These are phyloP conservation scores for Epichloe gansuensis DNA, from an alignment of 2,329 filamentous ascomycete species.

Conservation along the genomic window DNA sequence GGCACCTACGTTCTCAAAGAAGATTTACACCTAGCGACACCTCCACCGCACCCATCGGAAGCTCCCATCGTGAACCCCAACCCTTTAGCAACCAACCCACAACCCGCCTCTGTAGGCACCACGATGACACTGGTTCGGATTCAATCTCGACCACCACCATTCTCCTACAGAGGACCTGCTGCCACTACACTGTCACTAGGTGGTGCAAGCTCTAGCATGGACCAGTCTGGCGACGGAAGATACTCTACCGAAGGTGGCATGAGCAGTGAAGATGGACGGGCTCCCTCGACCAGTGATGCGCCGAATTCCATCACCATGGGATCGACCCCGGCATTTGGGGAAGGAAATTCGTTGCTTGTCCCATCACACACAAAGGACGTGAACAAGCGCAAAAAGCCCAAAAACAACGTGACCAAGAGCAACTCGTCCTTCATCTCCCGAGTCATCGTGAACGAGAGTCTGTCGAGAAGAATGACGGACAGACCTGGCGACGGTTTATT, in stretches of 20 bases:
- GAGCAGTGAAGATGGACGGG: slow-evolving; percentile 43
- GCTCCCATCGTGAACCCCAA: slow-evolving; percentile 78
- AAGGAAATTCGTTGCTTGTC: slow-evolving; percentile 65
- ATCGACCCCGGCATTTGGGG: slow-evolving; percentile 62
- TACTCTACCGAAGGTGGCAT: slow-evolving; percentile 47
- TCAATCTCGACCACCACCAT: slow-evolving; percentile 45
- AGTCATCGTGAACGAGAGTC: slow-evolving; percentile 76
- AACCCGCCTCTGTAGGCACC: slow-evolving; percentile 73
- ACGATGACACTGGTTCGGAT: slow-evolving; percentile 68
- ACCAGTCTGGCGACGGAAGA: slow-evolving; percentile 47
- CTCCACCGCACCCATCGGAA: slow-evolving; percentile 90
- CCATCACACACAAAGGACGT: slow-evolving; percentile 53
- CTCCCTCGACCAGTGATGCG: slow-evolving; percentile 39
- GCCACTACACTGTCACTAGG: slow-evolving; percentile 35
- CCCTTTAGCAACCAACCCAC: slow-evolving; percentile 72
- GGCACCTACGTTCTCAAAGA: slow-evolving; percentile 86
- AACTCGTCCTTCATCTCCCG: slow-evolving; percentile 98
- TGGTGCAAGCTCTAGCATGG: slow-evolving; percentile 37
- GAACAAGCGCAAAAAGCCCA: slow-evolving; percentile 79
- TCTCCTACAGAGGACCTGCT: slow-evolving; percentile 41
- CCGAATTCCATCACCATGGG: slow-evolving; percentile 27
- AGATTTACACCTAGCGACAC: slow-evolving; percentile 82
- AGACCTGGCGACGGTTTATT: slow-evolving; percentile 68
- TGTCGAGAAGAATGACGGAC: slow-evolving; percentile 69
- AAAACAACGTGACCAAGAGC: slow-evolving; percentile 97